Conservation (phyloP, 2,329 filamentous ascomycete genomes). For the Fusarium metavorans region DNA sequence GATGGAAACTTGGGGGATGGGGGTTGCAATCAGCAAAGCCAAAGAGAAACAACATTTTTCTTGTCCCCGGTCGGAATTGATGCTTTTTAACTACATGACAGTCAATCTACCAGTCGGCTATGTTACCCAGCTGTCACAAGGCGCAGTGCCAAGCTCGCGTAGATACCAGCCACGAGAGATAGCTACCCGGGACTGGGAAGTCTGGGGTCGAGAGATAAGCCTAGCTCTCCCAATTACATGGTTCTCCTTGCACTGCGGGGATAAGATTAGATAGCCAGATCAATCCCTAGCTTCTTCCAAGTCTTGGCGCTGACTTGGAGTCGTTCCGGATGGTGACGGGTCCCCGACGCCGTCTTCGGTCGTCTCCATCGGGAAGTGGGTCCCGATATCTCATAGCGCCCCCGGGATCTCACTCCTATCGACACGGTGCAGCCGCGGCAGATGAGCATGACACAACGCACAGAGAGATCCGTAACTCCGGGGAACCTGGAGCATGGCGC, state of each 20-base stretch:
- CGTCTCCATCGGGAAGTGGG: not conserved
- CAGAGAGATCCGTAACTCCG: not conserved
- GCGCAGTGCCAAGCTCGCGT: not conserved
- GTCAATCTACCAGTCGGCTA: not conserved
- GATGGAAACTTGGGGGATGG: not conserved
- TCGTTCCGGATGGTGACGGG: not conserved
- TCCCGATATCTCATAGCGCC: not conserved
- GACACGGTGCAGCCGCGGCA: not conserved
- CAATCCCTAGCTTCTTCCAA: not conserved
- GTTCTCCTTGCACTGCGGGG: not conserved
- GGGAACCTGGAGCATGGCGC: not conserved
- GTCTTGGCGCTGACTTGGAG: not conserved
- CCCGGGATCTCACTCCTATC: not conserved
- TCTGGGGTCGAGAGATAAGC: not conserved
- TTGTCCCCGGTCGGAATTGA: not conserved
- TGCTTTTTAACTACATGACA: not conserved
- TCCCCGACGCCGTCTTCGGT: not conserved
- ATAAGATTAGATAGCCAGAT: not conserved
- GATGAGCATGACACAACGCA: not conserved
- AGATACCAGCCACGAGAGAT: not conserved
- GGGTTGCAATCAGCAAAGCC: not conserved
- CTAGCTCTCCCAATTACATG: not conserved
- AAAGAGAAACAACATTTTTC: not conserved
- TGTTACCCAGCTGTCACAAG: not conserved
- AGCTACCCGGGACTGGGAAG: not conserved